Evolutionary conservation across 352 stramenopile species (phyloP).

Genomic region (Pythium dissotocum): DNA sequence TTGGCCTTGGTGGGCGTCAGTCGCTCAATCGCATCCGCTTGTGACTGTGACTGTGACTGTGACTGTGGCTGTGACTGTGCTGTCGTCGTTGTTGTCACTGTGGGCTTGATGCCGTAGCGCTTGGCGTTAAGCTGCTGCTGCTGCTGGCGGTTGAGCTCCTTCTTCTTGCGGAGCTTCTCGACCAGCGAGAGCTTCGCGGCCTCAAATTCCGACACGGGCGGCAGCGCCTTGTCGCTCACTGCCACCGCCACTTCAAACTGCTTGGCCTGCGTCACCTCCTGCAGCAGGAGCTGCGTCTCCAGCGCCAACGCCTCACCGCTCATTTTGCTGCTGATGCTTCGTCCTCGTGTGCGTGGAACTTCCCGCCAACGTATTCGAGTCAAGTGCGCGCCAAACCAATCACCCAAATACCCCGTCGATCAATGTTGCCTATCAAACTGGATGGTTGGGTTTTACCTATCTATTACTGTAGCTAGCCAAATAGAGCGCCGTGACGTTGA

Average conservation of each 20-base stretch:
- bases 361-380: conserved; percentile 15
- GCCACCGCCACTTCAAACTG: conserved; percentile 35
- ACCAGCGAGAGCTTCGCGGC: conserved; percentile 55
- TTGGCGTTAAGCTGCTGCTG: conserved; percentile 48
- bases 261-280: conserved; percentile 65
- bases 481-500: not conserved
- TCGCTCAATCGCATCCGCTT: not conserved
- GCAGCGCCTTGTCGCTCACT: conserved; percentile 27
- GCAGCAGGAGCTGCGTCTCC: conserved; percentile 78
- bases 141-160: conserved; percentile 51
- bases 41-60: not conserved
- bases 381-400: conserved; percentile 8
- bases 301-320: conserved; percentile 63
- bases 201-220: conserved; percentile 49
- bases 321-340: conserved; percentile 21
- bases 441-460: not conserved
- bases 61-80: not conserved
- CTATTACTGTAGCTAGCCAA: not conserved
- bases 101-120: conserved; percentile 40
- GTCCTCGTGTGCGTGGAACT: not conserved
- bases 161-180: conserved; percentile 67
- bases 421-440: not conserved
- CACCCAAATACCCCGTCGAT: conserved; percentile 14
- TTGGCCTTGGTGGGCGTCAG: conserved; percentile 47
- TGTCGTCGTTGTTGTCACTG: not conserved